Base-by-base conservation (phyloP, 768 basidiomycete species). In the Trametes cubensis region DNA sequence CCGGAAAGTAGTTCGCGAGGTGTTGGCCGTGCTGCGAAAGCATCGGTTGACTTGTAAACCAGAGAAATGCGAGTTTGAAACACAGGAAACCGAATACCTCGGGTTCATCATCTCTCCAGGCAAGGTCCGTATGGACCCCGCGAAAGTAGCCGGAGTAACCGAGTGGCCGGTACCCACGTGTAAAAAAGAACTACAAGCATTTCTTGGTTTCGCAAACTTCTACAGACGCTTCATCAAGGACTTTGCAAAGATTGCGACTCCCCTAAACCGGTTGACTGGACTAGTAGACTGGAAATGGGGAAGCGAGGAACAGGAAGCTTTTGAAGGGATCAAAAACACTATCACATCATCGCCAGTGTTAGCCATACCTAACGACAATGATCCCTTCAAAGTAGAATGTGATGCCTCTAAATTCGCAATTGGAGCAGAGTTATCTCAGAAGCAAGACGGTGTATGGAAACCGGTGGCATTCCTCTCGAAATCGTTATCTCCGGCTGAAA, bases 51-150 rank as follows among this genome's bases (percentile, higher is more conserved):
- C 56, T 50, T 55, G 73, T 10, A 76, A 77, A 57, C 70, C 73
- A 0, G 71, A 78, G 45, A 81, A 80, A 63, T 81, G 78, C 62
- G 38, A 38, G 11, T 78, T 76, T 48, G 59, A 71, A 10, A 20
- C 55, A 21, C 10, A 41, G 10, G 26, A 71, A 50, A 67, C 75
- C 1, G 69, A 73, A 28, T 76, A 72, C 55, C 67, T 79, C 0
- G 72, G 79, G 10, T 57, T 71, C 47, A 65, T 77, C 13, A 55
- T 78, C 20, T 3, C 13, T 1, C 5, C 59, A 23, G 62, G 67
- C 0, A 10, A 53, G 0, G 60, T 77, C 0, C 11, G 40, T 0
- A 79, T 79, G 74, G 75, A 79, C 52, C 68, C 71, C 0, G 40
- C 20, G 0, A 80, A 80, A 46, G 62, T 78, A 2, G 62, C 69